These are phyloP conservation scores for Paracoccidioides brasiliensis DNA, from an alignment of 2,329 filamentous ascomycete species.

Conservation along the genomic window DNA sequence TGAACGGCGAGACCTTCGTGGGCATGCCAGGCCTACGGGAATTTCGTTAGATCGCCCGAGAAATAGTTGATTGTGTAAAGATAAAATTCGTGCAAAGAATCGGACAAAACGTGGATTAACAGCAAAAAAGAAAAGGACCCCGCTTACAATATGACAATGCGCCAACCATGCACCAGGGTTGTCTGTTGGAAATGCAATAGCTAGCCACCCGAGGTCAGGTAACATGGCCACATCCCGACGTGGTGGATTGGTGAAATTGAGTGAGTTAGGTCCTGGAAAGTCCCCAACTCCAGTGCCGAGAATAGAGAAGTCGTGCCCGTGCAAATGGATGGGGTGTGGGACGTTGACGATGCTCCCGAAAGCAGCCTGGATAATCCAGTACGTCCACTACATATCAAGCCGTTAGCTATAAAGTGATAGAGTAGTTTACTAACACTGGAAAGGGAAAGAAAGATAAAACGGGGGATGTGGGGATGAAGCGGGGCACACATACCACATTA, in stretches of 20 bases:
- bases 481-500: constrained; percentile 10
- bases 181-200: constrained; percentile 29
- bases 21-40: constrained; percentile 13
- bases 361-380: constrained; percentile 37
- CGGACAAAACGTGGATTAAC: background rate
- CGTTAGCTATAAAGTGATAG: constrained; percentile 3
- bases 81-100: background rate
- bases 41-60: background rate
- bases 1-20: constrained; percentile 16
- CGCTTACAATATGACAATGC: constrained; percentile 29
- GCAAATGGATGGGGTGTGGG: constrained; percentile 29
- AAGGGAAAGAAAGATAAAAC: no score
- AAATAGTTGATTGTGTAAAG: background rate
- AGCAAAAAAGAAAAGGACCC: background rate
- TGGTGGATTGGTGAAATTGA: constrained; percentile 22
- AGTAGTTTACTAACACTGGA: background rate
- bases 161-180: constrained; percentile 34
- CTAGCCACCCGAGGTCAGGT: constrained; percentile 25
- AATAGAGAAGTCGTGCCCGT: constrained; percentile 18
- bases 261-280: constrained; percentile 8
- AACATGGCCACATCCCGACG: constrained; percentile 30
- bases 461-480: background rate
- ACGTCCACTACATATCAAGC: constrained; percentile 27
- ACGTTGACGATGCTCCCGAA: constrained; percentile 15
- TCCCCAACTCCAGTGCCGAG: constrained; percentile 13